Evolutionary conservation across 225 moss, liverwort and hornwort species (phyloP), one percentile per base, ranked within the genome.

Genomic region (Marchantia paleacea): DNA sequence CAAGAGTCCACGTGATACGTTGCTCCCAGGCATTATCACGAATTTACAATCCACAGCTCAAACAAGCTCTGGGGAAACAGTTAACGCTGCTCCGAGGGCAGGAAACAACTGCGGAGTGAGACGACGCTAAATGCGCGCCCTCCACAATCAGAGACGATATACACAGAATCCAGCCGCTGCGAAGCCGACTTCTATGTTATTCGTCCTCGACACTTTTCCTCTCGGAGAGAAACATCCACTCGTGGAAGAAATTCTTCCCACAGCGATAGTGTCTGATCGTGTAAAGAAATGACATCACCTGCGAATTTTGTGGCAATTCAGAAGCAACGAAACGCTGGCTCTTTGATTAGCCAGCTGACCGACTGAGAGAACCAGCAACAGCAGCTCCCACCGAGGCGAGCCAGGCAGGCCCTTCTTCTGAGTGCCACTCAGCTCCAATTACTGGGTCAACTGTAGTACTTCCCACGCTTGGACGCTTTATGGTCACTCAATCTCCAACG

Each of bases 161-260:
- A 69, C 75, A 78, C 75, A 79, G 69, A 78, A 72, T 79, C 79
- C 84, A 72, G 79, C 75, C 81, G 58, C 77, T 79, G 61, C 68
- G 80, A 73, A 83, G 83, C 78, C 10, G 52, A n/a, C 76, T 77
- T 24, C 52, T 39, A 10, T 82, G 76, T 83, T 69, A 82, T 79
- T 78, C 72, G 55, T 81, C 84, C 51, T 84, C 84, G 76, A 80
- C 84, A 72, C 79, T 69, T 70, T 49, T 78, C 51, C 83, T 75
- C 68, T 84, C 82, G 52, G 75, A 79, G 78, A 69, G 69, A 30
- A 87, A 82, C 52, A 84, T 84, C 87, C 87, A 87, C 87, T 84
- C 87, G 73, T 87, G 87, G 80, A 87, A 87, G 55, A 84, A 82
- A 52, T 84, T 72, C 80, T 82, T 87, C 73, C 82, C 84, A 62